Evolutionary conservation across 2,329 filamentous ascomycete species (phyloP).

Genomic region (Fusarium penzigii): DNA sequence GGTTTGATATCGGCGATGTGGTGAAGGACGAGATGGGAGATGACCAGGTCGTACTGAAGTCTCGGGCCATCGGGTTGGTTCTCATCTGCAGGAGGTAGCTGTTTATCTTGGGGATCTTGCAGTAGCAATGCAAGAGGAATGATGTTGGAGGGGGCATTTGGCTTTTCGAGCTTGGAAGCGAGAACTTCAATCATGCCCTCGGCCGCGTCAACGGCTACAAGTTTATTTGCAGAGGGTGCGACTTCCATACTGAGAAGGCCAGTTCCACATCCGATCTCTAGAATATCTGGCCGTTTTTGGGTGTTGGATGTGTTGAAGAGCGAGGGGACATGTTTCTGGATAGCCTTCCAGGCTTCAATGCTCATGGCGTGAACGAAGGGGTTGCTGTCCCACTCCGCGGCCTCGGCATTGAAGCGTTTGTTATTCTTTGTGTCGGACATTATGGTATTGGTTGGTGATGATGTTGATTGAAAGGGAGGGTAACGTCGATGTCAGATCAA

Average conservation of each 20-base stretch:
- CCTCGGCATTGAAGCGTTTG: constrained; percentile 54
- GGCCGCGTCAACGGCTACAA: constrained; percentile 56
- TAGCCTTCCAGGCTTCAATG: constrained; percentile 30
- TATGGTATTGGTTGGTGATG: background rate
- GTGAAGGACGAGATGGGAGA: constrained; percentile 56
- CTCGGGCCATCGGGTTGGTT: constrained; percentile 28
- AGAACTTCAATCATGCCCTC: constrained; percentile 57
- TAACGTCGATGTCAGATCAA: background rate
- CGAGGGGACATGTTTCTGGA: constrained; percentile 29
- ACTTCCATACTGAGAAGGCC: constrained; percentile 53
- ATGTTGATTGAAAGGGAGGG: background rate
- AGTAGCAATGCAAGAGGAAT: constrained; percentile 47
- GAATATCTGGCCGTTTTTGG: constrained; percentile 37
- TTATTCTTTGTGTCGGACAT: constrained; percentile 2
- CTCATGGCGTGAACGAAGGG: constrained; percentile 50
- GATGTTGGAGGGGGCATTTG: constrained; percentile 42
- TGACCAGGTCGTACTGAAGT: constrained; percentile 51
- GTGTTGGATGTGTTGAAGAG: background rate
- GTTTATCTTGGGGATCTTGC: constrained; percentile 49
- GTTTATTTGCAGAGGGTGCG: constrained; percentile 46
- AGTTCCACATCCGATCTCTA: constrained; percentile 60
- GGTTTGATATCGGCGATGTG: constrained; percentile 49
- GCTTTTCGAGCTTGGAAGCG: constrained; percentile 40
- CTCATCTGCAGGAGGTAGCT: constrained; percentile 38
- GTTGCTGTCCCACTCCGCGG: constrained; percentile 55